Conservation (phyloP, 345 rosid genomes). For the Euphorbia peplus region DNA sequence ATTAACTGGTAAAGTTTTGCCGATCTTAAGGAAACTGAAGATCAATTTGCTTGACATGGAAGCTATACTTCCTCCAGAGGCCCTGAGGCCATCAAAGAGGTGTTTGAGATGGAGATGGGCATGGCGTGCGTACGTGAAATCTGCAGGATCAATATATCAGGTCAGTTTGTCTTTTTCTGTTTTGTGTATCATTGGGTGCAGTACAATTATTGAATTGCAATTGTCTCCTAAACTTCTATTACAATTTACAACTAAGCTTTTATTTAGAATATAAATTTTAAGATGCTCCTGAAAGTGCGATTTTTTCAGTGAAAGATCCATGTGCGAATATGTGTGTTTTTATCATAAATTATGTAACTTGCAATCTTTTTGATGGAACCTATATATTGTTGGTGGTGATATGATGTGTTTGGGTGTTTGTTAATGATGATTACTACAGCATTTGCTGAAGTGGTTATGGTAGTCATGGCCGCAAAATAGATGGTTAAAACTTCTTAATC, state of each 20-base stretch:
- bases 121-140: conserved; percentile 83
- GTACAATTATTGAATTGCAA: neutral
- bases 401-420: neutral
- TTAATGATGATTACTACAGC: neutral
- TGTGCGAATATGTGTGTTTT: neutral
- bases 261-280: neutral
- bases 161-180: conserved; percentile 33
- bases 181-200: neutral
- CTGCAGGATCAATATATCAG: conserved; percentile 79
- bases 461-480: neutral
- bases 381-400: neutral
- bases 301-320: neutral
- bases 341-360: neutral
- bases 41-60: conserved; percentile 89
- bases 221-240: neutral
- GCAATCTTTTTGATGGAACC: neutral
- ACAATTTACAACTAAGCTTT: neutral
- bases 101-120: conserved; percentile 57
- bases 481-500: neutral
- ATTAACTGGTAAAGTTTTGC: conserved; percentile 53
- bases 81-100: conserved; percentile 66
- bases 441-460: neutral
- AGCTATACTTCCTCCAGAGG: conserved; percentile 76
- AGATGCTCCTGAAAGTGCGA: neutral
- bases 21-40: conserved; percentile 56